These are phyloP conservation scores for Talaromyces sp. DNA, from an alignment of 2,329 filamentous ascomycete genomes.

Conservation along the genomic window DNA sequence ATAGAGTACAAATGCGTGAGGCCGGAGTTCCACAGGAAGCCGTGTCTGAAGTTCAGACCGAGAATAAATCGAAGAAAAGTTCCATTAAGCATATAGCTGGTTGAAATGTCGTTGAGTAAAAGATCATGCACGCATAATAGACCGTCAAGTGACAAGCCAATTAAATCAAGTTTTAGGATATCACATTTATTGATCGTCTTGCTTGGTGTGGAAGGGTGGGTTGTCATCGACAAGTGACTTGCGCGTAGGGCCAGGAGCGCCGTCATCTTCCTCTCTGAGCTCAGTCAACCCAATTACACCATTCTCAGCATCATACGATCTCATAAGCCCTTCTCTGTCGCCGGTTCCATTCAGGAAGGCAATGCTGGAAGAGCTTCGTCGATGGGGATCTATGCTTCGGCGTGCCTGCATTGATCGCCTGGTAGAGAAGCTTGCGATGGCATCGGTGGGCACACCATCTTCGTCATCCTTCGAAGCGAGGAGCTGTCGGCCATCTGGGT, in stretches of 20 bases:
- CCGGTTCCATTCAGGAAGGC: constrained; percentile 53
- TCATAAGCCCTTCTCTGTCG: constrained; percentile 79
- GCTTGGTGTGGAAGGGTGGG: constrained; percentile 28
- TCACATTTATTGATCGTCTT: constrained; percentile 27
- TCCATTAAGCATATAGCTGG: constrained; percentile 7
- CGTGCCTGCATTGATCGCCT: constrained; percentile 89
- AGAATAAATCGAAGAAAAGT: constrained; percentile 1
- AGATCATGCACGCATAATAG: constrained; percentile 13
- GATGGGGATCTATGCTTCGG: constrained; percentile 60
- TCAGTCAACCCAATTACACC: constrained; percentile 73
- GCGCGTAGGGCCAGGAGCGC: constrained; percentile 36
- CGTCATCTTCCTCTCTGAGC: constrained; percentile 72
- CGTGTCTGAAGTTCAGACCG: not conserved
- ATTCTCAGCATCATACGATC: constrained; percentile 82
- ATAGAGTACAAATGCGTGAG: not conserved
- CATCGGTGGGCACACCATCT: constrained; percentile 81
- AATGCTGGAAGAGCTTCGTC: constrained; percentile 62
- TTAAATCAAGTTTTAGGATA: constrained; percentile 15
- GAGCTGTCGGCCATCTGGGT: constrained; percentile 73
- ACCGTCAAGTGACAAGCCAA: constrained; percentile 11
- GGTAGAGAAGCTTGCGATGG: constrained; percentile 83
- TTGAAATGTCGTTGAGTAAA: constrained; percentile 13
- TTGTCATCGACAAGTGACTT: constrained; percentile 27
- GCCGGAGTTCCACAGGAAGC: not conserved
- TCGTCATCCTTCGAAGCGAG: constrained; percentile 57